Evolutionary conservation across 2,329 filamentous ascomycete species (phyloP).

Genomic region (Ceratocystis colombiana): DNA sequence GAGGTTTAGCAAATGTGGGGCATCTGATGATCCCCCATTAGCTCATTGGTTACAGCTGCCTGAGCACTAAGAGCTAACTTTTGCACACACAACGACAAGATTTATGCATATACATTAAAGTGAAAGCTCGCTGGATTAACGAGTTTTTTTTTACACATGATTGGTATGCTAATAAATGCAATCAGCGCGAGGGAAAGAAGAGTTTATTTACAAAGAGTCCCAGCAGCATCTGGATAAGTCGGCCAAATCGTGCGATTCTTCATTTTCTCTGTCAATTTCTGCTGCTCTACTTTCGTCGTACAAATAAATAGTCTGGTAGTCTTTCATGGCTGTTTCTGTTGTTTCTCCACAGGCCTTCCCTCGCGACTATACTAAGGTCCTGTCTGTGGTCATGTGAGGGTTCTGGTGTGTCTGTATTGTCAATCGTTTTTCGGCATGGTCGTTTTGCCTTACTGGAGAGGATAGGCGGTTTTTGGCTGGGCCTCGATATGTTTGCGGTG

Average conservation of each 20-base stretch:
- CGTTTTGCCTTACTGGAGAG: slow-evolving; percentile 46
- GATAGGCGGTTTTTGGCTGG: slow-evolving; percentile 69
- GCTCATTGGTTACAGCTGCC: background rate
- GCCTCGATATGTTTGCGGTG: slow-evolving; percentile 77
- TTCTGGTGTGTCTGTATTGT: slow-evolving; percentile 12
- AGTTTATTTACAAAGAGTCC: slow-evolving; percentile 3
- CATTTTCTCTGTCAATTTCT: too few relatives aligned
- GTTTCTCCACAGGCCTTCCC: background rate
- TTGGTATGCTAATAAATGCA: too few relatives aligned
- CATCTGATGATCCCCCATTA: background rate
- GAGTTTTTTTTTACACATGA: too few relatives aligned
- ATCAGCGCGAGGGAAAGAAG: background rate
- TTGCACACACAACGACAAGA: background rate
- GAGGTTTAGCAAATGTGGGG: slow-evolving; percentile 1
- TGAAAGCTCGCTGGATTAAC: too few relatives aligned
- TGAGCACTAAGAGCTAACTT: background rate
- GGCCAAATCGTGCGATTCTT: too few relatives aligned
- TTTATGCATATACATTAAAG: too few relatives aligned
- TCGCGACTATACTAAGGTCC: background rate
- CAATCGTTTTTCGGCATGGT: background rate
- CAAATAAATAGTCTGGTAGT: background rate
- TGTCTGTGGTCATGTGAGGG: background rate
- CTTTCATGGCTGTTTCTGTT: slow-evolving; percentile 6
- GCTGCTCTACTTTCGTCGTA: too few relatives aligned
- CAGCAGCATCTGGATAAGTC: too few relatives aligned